phyloP scores from a whole-genome alignment of 2,329 filamentous ascomycete genomes.

The Cladosporium sp. region DNA sequence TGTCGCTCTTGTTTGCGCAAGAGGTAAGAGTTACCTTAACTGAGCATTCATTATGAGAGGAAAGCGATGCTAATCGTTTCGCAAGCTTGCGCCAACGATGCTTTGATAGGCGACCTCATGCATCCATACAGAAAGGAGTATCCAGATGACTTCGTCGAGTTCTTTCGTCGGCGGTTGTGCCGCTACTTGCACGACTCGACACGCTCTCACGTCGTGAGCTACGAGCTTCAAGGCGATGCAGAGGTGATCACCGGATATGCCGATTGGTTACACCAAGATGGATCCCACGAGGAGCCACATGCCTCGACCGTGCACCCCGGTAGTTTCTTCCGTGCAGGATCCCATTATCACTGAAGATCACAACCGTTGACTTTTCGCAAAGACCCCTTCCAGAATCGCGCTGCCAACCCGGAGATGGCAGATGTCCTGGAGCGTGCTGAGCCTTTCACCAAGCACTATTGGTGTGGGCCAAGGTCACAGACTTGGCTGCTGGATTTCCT shows the following conservation, averaged over 20 bases:
- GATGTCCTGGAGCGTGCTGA: conserved; percentile 16
- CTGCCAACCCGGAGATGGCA: conserved; percentile 17
- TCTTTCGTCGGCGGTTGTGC: conserved; percentile 15
- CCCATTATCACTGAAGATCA: too few species aligned
- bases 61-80: too few species aligned
- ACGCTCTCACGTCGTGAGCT: conserved; percentile 1
- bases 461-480: conserved; percentile 22
- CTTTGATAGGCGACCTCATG: conserved; percentile 31
- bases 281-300: background rate
- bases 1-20: background rate
- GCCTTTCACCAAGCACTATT: conserved; percentile 22
- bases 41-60: too few species aligned
- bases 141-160: conserved; percentile 28
- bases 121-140: conserved; percentile 28
- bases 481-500: conserved; percentile 24
- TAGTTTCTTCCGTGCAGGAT: background rate
- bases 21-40: too few species aligned
- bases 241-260: conserved; percentile 4
- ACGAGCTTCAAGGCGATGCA: background rate
- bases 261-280: background rate
- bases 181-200: background rate
- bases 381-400: conserved; percentile 18
- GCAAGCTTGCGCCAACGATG: conserved; percentile 32
- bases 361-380: too few species aligned
- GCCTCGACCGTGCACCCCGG: background rate